A percentile compares a stretch with the other conserved stretches of the same genome.
Evolutionary conservation across 75 land plant species (phyloP).

Genomic region (Chamaecyparis obtusa): DNA sequence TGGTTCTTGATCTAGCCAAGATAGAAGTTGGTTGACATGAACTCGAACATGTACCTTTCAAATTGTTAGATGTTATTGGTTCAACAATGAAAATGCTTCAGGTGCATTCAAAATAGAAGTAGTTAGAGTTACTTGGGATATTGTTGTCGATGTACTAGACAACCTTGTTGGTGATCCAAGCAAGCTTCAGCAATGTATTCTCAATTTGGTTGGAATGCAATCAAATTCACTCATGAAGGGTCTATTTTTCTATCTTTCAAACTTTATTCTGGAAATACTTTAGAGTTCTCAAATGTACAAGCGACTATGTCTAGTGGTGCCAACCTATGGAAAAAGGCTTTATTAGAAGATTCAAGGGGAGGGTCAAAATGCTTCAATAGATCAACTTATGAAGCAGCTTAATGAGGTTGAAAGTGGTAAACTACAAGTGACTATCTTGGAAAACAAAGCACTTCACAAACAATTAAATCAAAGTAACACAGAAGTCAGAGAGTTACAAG

Average conservation of each 20-base stretch:
- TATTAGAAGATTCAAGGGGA: conserved; percentile 5
- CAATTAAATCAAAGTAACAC: background rate
- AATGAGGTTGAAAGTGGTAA: conserved; percentile 13
- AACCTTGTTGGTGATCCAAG: conserved; percentile 41
- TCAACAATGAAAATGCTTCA: conserved; percentile 52
- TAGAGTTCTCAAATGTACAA: conserved; percentile 13
- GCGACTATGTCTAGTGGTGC: background rate
- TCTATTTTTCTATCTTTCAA: conserved; percentile 32
- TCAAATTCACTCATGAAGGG: conserved; percentile 49
- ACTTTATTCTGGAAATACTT: conserved; percentile 21
- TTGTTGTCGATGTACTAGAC: conserved; percentile 31
- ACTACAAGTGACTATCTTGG: background rate
- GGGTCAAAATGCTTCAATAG: conserved; percentile 8
- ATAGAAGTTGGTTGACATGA: conserved; percentile 49
- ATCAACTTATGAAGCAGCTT: conserved; percentile 8
- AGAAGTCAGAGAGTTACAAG: conserved; percentile 1
- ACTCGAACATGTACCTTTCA: conserved; percentile 38
- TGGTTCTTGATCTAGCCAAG: conserved; percentile 47
- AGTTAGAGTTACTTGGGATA: conserved; percentile 37
- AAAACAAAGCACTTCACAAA: background rate
- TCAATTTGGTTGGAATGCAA: conserved; percentile 48
- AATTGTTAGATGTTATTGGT: conserved; percentile 29
- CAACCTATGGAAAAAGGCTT: background rate
- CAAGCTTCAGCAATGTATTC: conserved; percentile 40
- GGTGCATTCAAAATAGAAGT: conserved; percentile 41